A percentile compares a stretch with the other conserved stretches of the same genome.
Conservation (phyloP, 2,329 filamentous ascomycete genomes). For the Colletotrichum tamarilloi region DNA sequence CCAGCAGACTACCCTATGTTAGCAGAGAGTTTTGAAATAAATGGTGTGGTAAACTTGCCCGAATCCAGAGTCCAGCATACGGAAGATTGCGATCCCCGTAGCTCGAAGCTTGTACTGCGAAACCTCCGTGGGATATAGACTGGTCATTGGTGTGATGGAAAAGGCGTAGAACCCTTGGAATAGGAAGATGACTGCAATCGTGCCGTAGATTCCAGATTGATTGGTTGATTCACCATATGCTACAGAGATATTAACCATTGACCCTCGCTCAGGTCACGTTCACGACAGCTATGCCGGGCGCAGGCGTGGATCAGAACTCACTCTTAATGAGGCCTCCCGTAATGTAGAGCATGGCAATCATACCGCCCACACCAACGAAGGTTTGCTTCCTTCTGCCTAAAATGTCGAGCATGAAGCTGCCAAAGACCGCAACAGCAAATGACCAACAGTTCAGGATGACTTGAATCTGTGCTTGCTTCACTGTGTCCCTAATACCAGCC, state of each 20-base stretch:
- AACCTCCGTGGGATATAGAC: slow-evolving; percentile 47
- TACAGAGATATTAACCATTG: slow-evolving; percentile 45
- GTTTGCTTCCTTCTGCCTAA: slow-evolving; percentile 46
- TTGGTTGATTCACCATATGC: slow-evolving; percentile 33
- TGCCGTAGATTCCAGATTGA: slow-evolving; percentile 51
- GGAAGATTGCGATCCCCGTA: slow-evolving; percentile 44
- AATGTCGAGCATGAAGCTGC: slow-evolving; percentile 47
- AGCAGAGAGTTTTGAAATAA: not conserved
- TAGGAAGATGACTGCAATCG: slow-evolving; percentile 48
- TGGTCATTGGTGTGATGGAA: slow-evolving; percentile 47
- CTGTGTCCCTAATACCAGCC: slow-evolving; percentile 43
- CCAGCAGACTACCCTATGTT: slow-evolving; percentile 36
- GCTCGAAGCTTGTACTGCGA: slow-evolving; percentile 46
- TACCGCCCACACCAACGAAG: slow-evolving; percentile 41
- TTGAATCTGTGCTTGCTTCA: slow-evolving; percentile 43
- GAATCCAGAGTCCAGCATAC: slow-evolving; percentile 42
- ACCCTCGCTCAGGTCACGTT: slow-evolving; percentile 36
- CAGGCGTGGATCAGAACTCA: slow-evolving; percentile 1
- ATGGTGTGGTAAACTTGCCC: slow-evolving; percentile 38
- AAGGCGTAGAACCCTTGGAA: slow-evolving; percentile 48
- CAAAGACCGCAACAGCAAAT: slow-evolving; percentile 45
- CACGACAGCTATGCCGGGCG: not conserved
- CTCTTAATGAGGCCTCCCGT: slow-evolving; percentile 42
- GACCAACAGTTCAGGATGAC: slow-evolving; percentile 50
- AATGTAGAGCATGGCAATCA: slow-evolving; percentile 39